Evolutionary conservation across 2,329 filamentous ascomycete genomes (phyloP).

Genomic region (Gyromitra esculenta): DNA sequence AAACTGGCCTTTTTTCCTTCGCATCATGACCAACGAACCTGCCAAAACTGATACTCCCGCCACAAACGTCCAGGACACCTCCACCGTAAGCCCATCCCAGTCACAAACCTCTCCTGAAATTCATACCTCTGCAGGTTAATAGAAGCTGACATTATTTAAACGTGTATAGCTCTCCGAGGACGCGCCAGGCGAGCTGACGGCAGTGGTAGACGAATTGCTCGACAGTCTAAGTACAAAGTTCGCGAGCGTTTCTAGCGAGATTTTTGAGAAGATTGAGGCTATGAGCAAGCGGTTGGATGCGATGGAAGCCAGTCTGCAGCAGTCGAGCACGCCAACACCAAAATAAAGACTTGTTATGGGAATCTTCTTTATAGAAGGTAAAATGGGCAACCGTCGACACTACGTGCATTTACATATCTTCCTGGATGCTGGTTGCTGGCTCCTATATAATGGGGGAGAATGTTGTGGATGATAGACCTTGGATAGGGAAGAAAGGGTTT

Average conservation of each 20-base stretch:
- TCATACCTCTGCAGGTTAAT: not conserved
- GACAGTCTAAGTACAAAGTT: conserved; percentile 88
- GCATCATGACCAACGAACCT: conserved; percentile 32
- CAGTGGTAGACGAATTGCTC: conserved; percentile 85
- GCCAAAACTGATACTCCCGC: conserved; percentile 7
- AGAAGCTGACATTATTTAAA: not conserved
- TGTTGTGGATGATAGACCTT: too few relatives aligned
- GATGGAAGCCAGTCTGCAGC: conserved; percentile 76
- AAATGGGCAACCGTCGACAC: not conserved
- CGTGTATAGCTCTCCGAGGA: conserved; percentile 60
- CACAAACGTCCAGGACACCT: conserved; percentile 20
- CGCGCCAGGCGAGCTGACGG: conserved; percentile 72
- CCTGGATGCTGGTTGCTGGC: not conserved
- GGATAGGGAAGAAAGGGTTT: not conserved
- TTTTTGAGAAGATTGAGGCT: conserved; percentile 93
- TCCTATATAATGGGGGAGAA: too few relatives aligned
- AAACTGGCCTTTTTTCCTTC: not conserved
- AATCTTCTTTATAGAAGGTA: not conserved
- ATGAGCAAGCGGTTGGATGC: conserved; percentile 88
- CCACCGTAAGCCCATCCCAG: conserved; percentile 11
- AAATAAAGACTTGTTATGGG: conserved; percentile 27
- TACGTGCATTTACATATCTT: not conserved
- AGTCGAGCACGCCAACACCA: conserved; percentile 59
- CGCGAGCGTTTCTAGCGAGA: conserved; percentile 81
- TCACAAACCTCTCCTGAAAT: not conserved